Conservation (phyloP, 345 rosid species). For the Leavenworthia alabamica region DNA sequence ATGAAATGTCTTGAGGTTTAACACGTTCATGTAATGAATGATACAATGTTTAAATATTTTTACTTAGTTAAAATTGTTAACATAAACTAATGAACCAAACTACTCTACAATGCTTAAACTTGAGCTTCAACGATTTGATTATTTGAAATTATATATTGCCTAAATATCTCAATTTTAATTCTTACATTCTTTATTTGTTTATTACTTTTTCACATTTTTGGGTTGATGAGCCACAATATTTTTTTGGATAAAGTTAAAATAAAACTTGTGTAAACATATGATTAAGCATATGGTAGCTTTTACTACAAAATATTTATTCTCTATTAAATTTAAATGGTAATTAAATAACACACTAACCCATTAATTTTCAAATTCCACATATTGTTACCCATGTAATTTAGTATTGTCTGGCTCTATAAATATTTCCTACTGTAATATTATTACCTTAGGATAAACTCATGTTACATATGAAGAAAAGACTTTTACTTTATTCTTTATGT, state of each 20-base stretch:
- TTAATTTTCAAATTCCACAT: not conserved
- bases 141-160: not conserved
- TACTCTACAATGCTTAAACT: not conserved
- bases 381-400: not conserved
- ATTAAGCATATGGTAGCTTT: not conserved
- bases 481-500: not conserved
- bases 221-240: not conserved
- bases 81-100: not conserved
- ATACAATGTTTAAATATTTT: not conserved
- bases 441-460: not conserved
- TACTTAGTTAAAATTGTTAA: not conserved
- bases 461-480: not conserved
- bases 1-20: not conserved
- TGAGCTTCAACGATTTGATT: not conserved
- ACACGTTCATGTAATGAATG: not conserved
- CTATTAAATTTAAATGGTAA: not conserved
- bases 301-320: not conserved
- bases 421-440: not conserved
- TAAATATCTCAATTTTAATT: not conserved
- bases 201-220: not conserved
- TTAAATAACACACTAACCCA: not conserved
- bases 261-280: not conserved
- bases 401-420: not conserved
- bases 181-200: not conserved
- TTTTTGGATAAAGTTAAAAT: not conserved